Conservation (phyloP, 1,139 yeast species). For the Nadsonia starkeyi-henricii region DNA sequence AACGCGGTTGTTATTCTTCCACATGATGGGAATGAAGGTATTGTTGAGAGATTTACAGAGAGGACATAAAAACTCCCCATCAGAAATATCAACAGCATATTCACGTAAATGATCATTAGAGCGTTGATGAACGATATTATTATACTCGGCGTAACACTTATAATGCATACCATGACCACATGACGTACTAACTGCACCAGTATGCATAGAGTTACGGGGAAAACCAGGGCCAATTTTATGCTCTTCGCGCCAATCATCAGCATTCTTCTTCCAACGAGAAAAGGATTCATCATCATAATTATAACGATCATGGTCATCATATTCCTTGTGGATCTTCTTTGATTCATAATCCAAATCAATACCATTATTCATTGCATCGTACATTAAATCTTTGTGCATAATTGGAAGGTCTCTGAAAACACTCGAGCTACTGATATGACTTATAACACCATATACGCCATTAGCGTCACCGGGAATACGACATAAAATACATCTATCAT, state of each 20-base stretch:
- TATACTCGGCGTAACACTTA: slow-evolving; percentile 55
- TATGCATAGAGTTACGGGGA: slow-evolving; percentile 25
- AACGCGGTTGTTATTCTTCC: slow-evolving; percentile 20
- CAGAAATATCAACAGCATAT: slow-evolving; percentile 58
- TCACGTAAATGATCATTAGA: slow-evolving; percentile 69
- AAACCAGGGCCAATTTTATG: slow-evolving; percentile 63
- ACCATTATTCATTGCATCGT: slow-evolving; percentile 45
- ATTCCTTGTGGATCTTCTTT: slow-evolving; percentile 2
- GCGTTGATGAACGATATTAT: slow-evolving; percentile 37
- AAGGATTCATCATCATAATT: slow-evolving; percentile 21
- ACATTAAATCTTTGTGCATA: slow-evolving; percentile 49
- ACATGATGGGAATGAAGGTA: slow-evolving; percentile 62
- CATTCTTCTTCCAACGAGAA: slow-evolving; percentile 30
- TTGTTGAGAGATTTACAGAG: slow-evolving; percentile 81
- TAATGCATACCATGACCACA: slow-evolving; percentile 95
- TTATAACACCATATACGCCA: slow-evolving; percentile 65
- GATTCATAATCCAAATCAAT: slow-evolving; percentile 32
- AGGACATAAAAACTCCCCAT: slow-evolving; percentile 75
- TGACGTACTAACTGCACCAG: slow-evolving; percentile 46
- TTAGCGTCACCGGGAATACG: slow-evolving; percentile 62
- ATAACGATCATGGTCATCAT: slow-evolving; percentile 12
- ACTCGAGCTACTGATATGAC: slow-evolving; percentile 44
- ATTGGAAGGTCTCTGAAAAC: slow-evolving; percentile 54
- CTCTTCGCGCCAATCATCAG: slow-evolving; percentile 23
- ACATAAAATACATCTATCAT: slow-evolving; percentile 73